Percentiles rank a stretch among this genome's conserved stretches.
phyloP scores from a whole-genome alignment of 1,284 basidiomycete species.

The Marasmius sp. region DNA sequence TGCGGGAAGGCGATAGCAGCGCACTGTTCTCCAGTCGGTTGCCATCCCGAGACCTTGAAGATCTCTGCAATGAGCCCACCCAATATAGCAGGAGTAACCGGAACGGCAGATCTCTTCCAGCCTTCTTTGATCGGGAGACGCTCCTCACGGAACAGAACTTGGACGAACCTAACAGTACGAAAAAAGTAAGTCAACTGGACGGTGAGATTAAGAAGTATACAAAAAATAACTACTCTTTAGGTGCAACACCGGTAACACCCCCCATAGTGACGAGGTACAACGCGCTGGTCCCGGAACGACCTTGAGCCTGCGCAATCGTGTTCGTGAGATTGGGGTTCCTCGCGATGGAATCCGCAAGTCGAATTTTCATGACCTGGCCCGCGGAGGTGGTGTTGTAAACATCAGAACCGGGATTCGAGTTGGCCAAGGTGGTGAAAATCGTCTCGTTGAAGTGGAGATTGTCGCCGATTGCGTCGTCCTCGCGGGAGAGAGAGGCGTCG shows the following conservation, averaged over 20 bases:
- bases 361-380: constrained; percentile 4
- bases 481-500: constrained; percentile 21
- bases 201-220: no score
- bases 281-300: neutral
- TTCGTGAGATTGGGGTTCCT: constrained; percentile 2
- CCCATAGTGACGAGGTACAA: constrained; percentile 4
- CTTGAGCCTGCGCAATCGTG: neutral
- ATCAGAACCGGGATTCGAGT: neutral
- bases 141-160: constrained; percentile 19
- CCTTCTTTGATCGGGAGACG: constrained; percentile 20
- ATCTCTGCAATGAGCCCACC: no score
- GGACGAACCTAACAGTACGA: constrained; percentile 20
- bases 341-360: neutral
- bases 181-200: no score
- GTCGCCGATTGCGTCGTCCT: constrained; percentile 15
- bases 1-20: no score
- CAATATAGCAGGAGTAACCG: neutral
- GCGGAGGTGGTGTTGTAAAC: constrained; percentile 1
- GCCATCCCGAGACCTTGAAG: no score
- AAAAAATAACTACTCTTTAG: constrained; percentile 4
- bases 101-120: constrained; percentile 10
- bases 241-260: neutral
- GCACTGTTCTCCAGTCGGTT: no score
- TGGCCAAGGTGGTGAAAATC: neutral
- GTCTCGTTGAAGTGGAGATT: constrained; percentile 19